A percentile compares a stretch with the other conserved stretches of the same genome.
These are phyloP conservation scores for Coffea humblotiana DNA, from an alignment of 305 asterid species.

Conservation along the genomic window DNA sequence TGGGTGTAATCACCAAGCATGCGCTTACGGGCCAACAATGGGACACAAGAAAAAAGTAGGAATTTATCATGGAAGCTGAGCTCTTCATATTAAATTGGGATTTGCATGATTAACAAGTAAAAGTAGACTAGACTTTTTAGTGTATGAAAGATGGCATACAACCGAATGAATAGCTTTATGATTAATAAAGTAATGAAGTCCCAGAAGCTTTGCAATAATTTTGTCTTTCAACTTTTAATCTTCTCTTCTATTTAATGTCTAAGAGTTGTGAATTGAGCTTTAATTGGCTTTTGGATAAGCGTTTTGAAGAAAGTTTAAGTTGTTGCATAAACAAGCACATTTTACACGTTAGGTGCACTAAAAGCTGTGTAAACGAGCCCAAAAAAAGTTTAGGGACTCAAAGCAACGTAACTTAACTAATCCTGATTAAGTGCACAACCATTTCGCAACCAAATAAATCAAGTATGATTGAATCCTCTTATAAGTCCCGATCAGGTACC, in stretches of 20 bases:
- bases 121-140: constrained; percentile 13
- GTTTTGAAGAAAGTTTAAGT: background rate
- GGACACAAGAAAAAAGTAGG: constrained; percentile 21
- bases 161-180: background rate
- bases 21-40: constrained; percentile 25
- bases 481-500: background rate
- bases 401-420: background rate
- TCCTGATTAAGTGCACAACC: background rate
- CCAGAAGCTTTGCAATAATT: background rate
- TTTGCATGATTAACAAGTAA: background rate
- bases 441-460: background rate
- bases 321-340: background rate
- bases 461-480: background rate
- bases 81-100: background rate
- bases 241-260: background rate
- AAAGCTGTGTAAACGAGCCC: background rate
- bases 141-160: constrained; percentile 5
- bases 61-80: constrained; percentile 11
- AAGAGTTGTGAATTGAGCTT: background rate
- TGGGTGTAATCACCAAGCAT: constrained; percentile 30
- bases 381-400: background rate
- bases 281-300: background rate
- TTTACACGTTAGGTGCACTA: background rate
- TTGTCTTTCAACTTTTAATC: background rate
- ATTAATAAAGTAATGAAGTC: background rate